phyloP scores from a whole-genome alignment of 2,329 filamentous ascomycete species.

The Sclerotinia sclerotiorum region DNA sequence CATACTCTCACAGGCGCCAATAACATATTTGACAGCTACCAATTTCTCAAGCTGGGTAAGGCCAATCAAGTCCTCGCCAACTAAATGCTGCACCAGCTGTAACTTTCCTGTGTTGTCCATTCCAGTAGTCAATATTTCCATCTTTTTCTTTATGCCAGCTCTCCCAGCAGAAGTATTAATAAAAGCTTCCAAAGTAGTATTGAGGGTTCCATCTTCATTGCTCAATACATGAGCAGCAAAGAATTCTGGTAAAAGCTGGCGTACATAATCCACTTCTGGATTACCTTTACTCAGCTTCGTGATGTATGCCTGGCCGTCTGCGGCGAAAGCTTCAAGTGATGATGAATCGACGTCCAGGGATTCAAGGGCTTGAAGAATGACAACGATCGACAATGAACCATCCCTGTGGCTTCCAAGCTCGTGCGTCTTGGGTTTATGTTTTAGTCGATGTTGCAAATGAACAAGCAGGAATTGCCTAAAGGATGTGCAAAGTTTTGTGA shows the following conservation, averaged over 20 bases:
- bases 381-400: conserved; percentile 28
- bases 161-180: conserved; percentile 31
- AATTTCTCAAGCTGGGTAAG: conserved; percentile 33
- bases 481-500: conserved; percentile 23
- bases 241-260: conserved; percentile 31
- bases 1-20: conserved; percentile 36
- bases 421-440: conserved; percentile 26
- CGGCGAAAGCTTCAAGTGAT: conserved; percentile 27
- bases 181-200: conserved; percentile 22
- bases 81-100: conserved; percentile 29
- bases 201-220: conserved; percentile 7
- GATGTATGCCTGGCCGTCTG: conserved; percentile 26
- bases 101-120: conserved; percentile 33
- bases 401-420: conserved; percentile 21
- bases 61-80: conserved; percentile 25
- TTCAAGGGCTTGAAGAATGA: conserved; percentile 35
- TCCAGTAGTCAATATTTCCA: conserved; percentile 22
- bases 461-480: conserved; percentile 32
- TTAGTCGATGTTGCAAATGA: conserved; percentile 29
- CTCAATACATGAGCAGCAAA: conserved; percentile 27
- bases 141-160: conserved; percentile 29
- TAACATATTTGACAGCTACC: conserved; percentile 32
- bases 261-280: conserved; percentile 25
- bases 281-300: conserved; percentile 19
- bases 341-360: conserved; percentile 26